phyloP scores from a whole-genome alignment of 768 basidiomycete species.

The Rhodotorula taiwanensis region DNA sequence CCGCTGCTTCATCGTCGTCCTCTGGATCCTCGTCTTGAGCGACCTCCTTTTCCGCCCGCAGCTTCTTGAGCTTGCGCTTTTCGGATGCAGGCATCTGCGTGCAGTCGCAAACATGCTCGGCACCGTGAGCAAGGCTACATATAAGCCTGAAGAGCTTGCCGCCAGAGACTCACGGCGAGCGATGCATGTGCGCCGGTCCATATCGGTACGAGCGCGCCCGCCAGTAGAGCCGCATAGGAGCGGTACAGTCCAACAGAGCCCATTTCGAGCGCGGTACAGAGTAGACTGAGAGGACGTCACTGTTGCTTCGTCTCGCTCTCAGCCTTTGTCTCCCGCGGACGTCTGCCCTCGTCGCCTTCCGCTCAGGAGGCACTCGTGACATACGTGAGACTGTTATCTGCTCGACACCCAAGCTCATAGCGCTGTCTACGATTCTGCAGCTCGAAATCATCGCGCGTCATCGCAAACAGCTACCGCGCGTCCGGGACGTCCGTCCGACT shows the following conservation, averaged over 20 bases:
- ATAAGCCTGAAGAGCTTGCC: too few species aligned
- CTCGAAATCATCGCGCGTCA: too few species aligned
- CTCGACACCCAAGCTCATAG: too few species aligned
- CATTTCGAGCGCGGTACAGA: not conserved
- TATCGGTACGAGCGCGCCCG: slow-evolving; percentile 33
- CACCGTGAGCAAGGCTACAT: not conserved
- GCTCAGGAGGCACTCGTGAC: too few species aligned
- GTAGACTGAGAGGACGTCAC: too few species aligned
- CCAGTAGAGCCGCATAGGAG: slow-evolving; percentile 27
- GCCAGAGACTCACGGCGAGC: not conserved
- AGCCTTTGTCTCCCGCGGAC: too few species aligned
- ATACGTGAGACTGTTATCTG: too few species aligned
- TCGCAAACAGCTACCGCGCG: too few species aligned
- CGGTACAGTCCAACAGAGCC: not conserved
- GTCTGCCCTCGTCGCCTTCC: too few species aligned
- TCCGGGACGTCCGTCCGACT: too few species aligned
- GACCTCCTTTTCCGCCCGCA: slow-evolving; percentile 29
- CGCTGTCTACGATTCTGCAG: too few species aligned
- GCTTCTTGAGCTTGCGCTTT: slow-evolving; percentile 10
- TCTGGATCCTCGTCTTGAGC: slow-evolving; percentile 52
- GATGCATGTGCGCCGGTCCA: slow-evolving; percentile 17
- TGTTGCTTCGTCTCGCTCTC: too few species aligned
- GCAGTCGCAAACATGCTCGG: not conserved
- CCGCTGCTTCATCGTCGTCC: slow-evolving; percentile 53
- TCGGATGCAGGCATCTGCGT: slow-evolving; percentile 26